phyloP scores from a whole-genome alignment of 2,329 filamentous ascomycete genomes.

The Nemania serpens region DNA sequence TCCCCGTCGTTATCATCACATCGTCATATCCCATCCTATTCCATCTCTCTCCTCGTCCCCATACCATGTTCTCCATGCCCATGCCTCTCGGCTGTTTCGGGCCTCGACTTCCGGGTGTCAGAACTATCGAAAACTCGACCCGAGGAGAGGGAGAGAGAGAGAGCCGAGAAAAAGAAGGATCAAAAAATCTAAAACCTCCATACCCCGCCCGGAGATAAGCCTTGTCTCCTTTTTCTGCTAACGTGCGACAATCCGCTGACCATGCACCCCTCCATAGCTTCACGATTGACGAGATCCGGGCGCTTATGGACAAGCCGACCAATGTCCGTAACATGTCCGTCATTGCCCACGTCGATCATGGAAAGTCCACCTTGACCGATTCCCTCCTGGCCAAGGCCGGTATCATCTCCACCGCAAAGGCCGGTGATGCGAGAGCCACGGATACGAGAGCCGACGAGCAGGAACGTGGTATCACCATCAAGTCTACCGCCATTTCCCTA shows the following conservation, averaged over 20 bases:
- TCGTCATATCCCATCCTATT: neutral
- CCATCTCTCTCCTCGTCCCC: neutral
- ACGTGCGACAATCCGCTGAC: slow-evolving; percentile 50
- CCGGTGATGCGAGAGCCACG: slow-evolving; percentile 92
- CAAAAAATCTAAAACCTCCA: slow-evolving; percentile 14
- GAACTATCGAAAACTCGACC: neutral
- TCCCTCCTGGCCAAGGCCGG: slow-evolving; percentile 98
- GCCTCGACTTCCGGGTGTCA: neutral
- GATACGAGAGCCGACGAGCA: slow-evolving; percentile 98
- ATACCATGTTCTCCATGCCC: neutral
- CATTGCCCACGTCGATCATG: slow-evolving; percentile 99
- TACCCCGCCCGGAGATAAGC: slow-evolving; percentile 50
- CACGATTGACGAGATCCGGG: slow-evolving; percentile 92
- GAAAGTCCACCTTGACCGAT: slow-evolving; percentile 99
- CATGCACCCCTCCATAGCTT: slow-evolving; percentile 69
- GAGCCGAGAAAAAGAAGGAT: slow-evolving; percentile 14
- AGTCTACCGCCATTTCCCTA: slow-evolving; percentile 99
- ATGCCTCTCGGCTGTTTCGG: neutral
- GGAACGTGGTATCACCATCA: slow-evolving; percentile 99
- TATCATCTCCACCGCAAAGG: slow-evolving; percentile 98
- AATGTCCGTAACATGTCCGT: slow-evolving; percentile 97
- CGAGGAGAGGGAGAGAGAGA: neutral
- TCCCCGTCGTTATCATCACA: neutral
- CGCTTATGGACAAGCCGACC: slow-evolving; percentile 72
- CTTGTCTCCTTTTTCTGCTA: slow-evolving; percentile 32